These are phyloP conservation scores for Scheffersomyces lignosus DNA, from an alignment of 805 yeast genomes.

Conservation along the genomic window DNA sequence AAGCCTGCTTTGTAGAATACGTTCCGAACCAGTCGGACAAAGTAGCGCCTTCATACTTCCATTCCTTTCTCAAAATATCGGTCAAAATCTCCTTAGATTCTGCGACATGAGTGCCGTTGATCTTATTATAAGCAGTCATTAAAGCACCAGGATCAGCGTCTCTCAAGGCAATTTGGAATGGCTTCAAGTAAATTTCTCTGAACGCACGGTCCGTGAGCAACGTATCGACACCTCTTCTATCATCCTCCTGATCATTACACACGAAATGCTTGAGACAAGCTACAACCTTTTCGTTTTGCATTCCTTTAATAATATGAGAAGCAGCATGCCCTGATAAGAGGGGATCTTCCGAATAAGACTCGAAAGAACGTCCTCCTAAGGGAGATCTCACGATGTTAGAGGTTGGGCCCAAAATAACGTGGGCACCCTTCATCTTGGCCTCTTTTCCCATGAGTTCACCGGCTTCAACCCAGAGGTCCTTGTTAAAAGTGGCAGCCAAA, in stretches of 20 bases:
- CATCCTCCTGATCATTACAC: conserved; percentile 62
- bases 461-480: conserved; percentile 46
- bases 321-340: conserved; percentile 46
- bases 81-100: conserved; percentile 44
- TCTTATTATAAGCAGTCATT: conserved; percentile 65
- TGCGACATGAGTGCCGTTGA: conserved; percentile 60
- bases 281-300: conserved; percentile 50
- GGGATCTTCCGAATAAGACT: conserved; percentile 65
- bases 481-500: conserved; percentile 56
- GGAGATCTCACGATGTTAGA: conserved; percentile 58
- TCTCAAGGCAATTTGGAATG: conserved; percentile 60
- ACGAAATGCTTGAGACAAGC: conserved; percentile 65
- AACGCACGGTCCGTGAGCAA: conserved; percentile 59
- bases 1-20: conserved; percentile 45
- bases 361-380: conserved; percentile 63
- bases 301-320: conserved; percentile 52
- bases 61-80: conserved; percentile 52
- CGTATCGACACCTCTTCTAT: conserved; percentile 49
- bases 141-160: conserved; percentile 52
- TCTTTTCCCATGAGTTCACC: conserved; percentile 56
- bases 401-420: conserved; percentile 48
- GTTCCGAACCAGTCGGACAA: conserved; percentile 70
- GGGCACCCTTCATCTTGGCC: conserved; percentile 54
- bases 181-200: conserved; percentile 63
- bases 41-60: conserved; percentile 55